These are phyloP conservation scores for Zostera marina DNA, from an alignment of 116 monocot species.

Conservation along the genomic window DNA sequence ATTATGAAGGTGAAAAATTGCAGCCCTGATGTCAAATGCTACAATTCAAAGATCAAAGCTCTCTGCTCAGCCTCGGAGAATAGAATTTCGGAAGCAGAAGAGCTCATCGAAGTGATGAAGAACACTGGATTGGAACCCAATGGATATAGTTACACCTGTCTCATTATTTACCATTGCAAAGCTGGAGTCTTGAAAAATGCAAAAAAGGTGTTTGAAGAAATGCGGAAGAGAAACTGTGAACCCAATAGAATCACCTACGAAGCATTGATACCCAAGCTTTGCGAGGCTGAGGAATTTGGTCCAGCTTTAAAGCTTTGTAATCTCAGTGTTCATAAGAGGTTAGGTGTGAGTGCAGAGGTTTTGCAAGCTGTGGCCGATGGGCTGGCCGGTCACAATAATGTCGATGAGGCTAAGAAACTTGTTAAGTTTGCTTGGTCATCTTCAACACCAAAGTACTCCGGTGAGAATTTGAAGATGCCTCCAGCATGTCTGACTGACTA, in stretches of 20 bases:
- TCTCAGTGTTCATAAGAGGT: slow-evolving; percentile 19
- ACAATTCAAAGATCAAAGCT: slow-evolving; percentile 48
- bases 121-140: slow-evolving; percentile 10
- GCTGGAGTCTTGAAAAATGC: slow-evolving; percentile 12
- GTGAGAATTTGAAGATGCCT: slow-evolving; percentile 10
- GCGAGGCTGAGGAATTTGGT: slow-evolving; percentile 32
- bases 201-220: slow-evolving; percentile 7
- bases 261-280: slow-evolving; percentile 30
- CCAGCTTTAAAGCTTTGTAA: slow-evolving; percentile 27
- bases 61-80: slow-evolving; percentile 21
- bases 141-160: slow-evolving; percentile 14
- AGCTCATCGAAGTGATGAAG: slow-evolving; percentile 15
- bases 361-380: slow-evolving; percentile 27
- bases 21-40: slow-evolving; percentile 36
- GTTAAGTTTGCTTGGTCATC: slow-evolving; percentile 27
- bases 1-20: slow-evolving; percentile 32
- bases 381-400: slow-evolving; percentile 23
- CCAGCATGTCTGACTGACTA: no score
- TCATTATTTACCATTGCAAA: slow-evolving; percentile 14
- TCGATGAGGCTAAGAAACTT: slow-evolving; percentile 52
- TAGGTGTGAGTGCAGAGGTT: slow-evolving; percentile 5
- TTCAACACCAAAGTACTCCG: slow-evolving; percentile 1
- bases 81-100: slow-evolving; percentile 24
- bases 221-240: slow-evolving; percentile 16
- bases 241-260: slow-evolving; percentile 36